phyloP scores from a whole-genome alignment of 1,284 basidiomycete species.

The Cryptococcus wingfieldii region DNA sequence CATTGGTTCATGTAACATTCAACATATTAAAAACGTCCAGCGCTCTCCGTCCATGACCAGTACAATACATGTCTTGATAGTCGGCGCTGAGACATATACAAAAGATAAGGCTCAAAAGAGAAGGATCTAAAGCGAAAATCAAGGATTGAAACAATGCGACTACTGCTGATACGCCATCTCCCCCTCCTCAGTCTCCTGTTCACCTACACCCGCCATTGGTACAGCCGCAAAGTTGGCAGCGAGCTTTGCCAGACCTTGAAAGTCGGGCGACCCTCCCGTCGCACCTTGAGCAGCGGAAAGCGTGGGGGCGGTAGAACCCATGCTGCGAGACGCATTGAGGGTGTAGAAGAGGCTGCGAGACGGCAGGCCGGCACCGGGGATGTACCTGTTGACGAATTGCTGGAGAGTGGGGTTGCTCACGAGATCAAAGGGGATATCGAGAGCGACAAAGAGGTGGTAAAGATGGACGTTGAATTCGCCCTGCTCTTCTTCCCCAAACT shows the following conservation, averaged over 20 bases:
- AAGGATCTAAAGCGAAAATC: no score
- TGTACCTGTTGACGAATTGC: neutral
- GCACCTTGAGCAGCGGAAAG: neutral
- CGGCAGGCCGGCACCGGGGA: neutral
- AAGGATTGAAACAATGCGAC: neutral
- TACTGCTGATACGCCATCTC: neutral
- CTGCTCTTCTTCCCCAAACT: neutral
- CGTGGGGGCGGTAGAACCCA: neutral
- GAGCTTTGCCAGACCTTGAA: conserved; percentile 1
- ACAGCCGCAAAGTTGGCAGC: neutral
- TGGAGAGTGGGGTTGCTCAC: neutral
- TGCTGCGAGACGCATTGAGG: neutral
- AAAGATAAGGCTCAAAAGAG: no score
- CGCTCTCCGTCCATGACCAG: neutral
- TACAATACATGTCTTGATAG: neutral
- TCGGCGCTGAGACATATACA: neutral
- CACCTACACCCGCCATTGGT: neutral
- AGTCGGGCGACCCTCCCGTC: neutral
- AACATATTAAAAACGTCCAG: neutral
- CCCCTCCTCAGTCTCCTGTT: neutral
- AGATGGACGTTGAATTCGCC: conserved; percentile 3
- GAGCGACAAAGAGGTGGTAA: neutral
- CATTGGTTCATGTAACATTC: no score
- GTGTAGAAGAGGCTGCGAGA: neutral
- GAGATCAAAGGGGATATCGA: conserved; percentile 1